A percentile compares a stretch with the other conserved stretches of the same genome.
These are phyloP conservation scores for Chaetomium cochliodes DNA, from an alignment of 495 filamentous ascomycete genomes.

Conservation along the genomic window DNA sequence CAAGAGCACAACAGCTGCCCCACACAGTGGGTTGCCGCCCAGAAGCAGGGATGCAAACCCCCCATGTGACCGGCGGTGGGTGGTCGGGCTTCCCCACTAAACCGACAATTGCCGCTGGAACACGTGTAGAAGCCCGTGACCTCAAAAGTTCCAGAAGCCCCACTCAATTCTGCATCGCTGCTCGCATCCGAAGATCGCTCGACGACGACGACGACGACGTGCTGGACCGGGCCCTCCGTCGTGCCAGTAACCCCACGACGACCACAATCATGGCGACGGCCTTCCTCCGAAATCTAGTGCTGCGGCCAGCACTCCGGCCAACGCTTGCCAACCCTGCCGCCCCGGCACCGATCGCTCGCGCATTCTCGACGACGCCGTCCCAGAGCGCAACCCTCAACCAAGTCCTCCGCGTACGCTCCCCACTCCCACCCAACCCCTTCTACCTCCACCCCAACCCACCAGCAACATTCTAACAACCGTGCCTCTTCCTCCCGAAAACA, in stretches of 20 bases:
- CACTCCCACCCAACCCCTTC: neutral
- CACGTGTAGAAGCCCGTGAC: constrained; percentile 30
- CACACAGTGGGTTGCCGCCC: constrained; percentile 6
- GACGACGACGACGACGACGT: constrained; percentile 17
- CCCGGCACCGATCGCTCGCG: constrained; percentile 26
- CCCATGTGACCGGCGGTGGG: constrained; percentile 25
- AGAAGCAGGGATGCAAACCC: constrained; percentile 3
- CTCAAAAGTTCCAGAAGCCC: constrained; percentile 23
- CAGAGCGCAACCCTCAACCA: constrained; percentile 61
- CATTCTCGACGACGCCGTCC: constrained; percentile 52
- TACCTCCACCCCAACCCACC: neutral
- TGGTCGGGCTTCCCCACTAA: neutral
- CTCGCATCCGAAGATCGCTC: constrained; percentile 1
- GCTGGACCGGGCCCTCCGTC: constrained; percentile 13
- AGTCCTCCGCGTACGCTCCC: constrained; percentile 48
- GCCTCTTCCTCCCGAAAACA: constrained; percentile 36
- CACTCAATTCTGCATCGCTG: constrained; percentile 10
- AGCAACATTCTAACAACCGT: neutral
- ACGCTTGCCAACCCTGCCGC: constrained; percentile 16
- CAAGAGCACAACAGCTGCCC: constrained; percentile 1
- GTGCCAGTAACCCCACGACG: constrained; percentile 14
- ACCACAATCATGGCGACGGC: constrained; percentile 32
- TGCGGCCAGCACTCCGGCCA: constrained; percentile 33
- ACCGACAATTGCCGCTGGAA: constrained; percentile 14
- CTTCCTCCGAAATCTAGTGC: constrained; percentile 33